phyloP scores from a whole-genome alignment of 2,329 filamentous ascomycete genomes.

The Helotiales sp. region DNA sequence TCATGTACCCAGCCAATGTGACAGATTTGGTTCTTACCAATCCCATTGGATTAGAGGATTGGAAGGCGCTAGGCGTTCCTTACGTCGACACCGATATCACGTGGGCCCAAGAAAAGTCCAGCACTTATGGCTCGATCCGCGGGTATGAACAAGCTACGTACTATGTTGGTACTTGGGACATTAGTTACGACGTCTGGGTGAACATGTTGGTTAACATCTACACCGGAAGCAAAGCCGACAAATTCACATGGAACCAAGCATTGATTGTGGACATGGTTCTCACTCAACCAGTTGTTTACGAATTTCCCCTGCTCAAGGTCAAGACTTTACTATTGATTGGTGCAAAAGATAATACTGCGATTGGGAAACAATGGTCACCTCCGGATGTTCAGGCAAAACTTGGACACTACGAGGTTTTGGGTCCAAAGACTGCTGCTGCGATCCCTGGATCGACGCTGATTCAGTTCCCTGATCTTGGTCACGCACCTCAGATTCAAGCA shows the following conservation, averaged over 20 bases:
- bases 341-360: constrained; percentile 58
- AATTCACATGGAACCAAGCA: constrained; percentile 55
- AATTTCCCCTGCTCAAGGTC: constrained; percentile 52
- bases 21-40: constrained; percentile 54
- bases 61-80: constrained; percentile 51
- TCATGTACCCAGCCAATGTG: constrained; percentile 55
- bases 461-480: constrained; percentile 54
- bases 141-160: constrained; percentile 55
- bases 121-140: constrained; percentile 51
- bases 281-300: constrained; percentile 56
- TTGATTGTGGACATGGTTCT: constrained; percentile 60
- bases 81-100: constrained; percentile 51
- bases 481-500: constrained; percentile 59
- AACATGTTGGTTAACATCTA: constrained; percentile 60
- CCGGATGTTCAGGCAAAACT: constrained; percentile 50
- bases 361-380: constrained; percentile 56
- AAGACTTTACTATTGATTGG: constrained; percentile 57
- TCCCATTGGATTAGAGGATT: constrained; percentile 41
- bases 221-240: constrained; percentile 48
- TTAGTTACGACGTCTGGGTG: constrained; percentile 59
- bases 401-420: constrained; percentile 56
- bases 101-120: constrained; percentile 47
- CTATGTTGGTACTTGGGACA: constrained; percentile 54
- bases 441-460: constrained; percentile 53
- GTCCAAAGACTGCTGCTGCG: constrained; percentile 49